Percentiles rank a stretch among this genome's conserved stretches.
These are phyloP conservation scores for Isoetes engelmannii DNA, from an alignment of 83 land plant species.

Conservation along the genomic window DNA sequence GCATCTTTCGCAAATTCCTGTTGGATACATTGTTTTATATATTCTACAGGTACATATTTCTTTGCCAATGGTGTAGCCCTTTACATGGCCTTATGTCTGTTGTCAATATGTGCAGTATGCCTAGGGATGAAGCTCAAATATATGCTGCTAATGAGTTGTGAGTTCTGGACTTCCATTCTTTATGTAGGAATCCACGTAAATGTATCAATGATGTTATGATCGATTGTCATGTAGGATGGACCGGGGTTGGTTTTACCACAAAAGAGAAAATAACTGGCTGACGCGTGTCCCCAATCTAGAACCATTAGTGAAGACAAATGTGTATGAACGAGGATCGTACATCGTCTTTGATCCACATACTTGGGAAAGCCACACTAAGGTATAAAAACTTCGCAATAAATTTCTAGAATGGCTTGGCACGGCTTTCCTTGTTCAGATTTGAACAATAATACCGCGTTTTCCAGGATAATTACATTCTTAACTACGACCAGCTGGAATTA, in stretches of 20 bases:
- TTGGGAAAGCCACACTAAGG: conserved; percentile 71
- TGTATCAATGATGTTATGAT: background rate
- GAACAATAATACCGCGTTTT: background rate
- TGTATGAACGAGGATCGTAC: background rate
- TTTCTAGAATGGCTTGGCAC: background rate
- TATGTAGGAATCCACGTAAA: background rate
- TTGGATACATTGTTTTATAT: conserved; percentile 65
- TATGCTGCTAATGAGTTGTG: background rate
- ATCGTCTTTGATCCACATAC: conserved; percentile 53
- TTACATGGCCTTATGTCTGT: background rate
- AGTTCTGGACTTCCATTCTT: background rate
- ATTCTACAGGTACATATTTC: conserved; percentile 66
- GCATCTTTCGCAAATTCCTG: conserved; percentile 53
- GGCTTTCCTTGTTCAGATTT: background rate
- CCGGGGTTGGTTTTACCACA: conserved; percentile 85
- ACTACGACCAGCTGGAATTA: conserved; percentile 42
- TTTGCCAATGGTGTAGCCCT: background rate
- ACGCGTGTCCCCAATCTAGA: conserved; percentile 57
- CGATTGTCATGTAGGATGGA: conserved; percentile 32
- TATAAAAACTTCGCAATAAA: conserved; percentile 1
- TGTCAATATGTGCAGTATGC: conserved; percentile 1
- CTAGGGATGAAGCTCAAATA: conserved; percentile 6
- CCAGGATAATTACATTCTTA: conserved; percentile 48
- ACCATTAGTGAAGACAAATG: conserved; percentile 21
- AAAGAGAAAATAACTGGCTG: conserved; percentile 56